These are phyloP conservation scores for Rhodocollybia butyracea DNA, from an alignment of 768 basidiomycete genomes.

Conservation along the genomic window DNA sequence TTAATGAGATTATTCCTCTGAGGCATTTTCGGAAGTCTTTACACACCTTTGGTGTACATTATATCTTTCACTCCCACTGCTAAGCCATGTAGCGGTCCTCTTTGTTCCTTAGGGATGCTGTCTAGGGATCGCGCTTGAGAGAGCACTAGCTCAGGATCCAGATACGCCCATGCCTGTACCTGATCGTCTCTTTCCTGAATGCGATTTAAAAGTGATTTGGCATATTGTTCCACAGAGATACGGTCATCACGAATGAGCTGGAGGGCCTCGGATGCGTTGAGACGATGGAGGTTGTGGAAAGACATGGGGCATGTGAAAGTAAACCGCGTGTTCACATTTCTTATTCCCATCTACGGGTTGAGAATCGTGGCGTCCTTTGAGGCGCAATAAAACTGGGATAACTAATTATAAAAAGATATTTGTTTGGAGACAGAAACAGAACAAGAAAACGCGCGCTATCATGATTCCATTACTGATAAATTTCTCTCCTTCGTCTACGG, in stretches of 20 bases:
- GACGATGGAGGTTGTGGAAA: not conserved
- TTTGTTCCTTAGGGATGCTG: slow-evolving; percentile 5
- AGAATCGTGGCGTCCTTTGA: too few relatives aligned
- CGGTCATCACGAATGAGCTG: not conserved
- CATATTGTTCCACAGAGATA: not conserved
- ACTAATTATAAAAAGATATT: too few relatives aligned
- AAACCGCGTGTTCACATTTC: too few relatives aligned
- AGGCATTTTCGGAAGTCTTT: too few relatives aligned
- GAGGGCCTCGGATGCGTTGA: not conserved
- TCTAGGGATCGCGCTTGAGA: slow-evolving; percentile 14
- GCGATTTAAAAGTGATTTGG: not conserved
- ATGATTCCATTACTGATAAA: too few relatives aligned
- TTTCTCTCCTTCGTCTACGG: too few relatives aligned
- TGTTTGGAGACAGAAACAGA: too few relatives aligned
- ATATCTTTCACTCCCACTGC: too few relatives aligned
- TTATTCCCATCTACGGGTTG: too few relatives aligned
- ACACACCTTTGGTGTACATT: slow-evolving; percentile 11
- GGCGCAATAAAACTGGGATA: too few relatives aligned
- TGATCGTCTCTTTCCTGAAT: not conserved
- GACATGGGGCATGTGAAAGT: too few relatives aligned
- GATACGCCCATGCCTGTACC: slow-evolving; percentile 2
- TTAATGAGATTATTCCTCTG: not conserved
- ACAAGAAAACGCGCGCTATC: too few relatives aligned
- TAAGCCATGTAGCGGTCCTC: slow-evolving; percentile 14
- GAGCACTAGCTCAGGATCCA: slow-evolving; percentile 12